These are phyloP conservation scores for Gigaspora rosea DNA, from an alignment of 192 early-diverging fungal species.

Conservation along the genomic window DNA sequence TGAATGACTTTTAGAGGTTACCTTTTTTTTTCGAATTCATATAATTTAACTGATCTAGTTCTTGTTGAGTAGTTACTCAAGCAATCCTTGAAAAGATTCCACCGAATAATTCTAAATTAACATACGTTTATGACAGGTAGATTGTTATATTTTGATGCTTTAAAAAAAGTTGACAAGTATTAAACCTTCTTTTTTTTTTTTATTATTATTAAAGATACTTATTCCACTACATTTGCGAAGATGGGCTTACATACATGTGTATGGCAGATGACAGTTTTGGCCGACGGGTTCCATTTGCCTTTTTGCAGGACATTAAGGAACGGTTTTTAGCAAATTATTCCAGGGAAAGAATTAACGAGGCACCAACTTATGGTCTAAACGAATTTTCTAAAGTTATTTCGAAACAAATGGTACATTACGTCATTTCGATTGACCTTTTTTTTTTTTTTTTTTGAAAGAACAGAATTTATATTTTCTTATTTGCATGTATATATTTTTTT, in stretches of 20 bases:
- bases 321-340: slow-evolving; percentile 62
- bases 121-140: slow-evolving; percentile 88
- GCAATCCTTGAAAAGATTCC: slow-evolving; percentile 89
- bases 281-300: slow-evolving; percentile 85
- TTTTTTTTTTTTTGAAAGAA: slow-evolving; percentile 3
- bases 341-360: slow-evolving; percentile 52
- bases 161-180: neutral
- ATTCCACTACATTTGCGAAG: slow-evolving; percentile 86
- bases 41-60: neutral
- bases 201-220: slow-evolving; percentile 60
- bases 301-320: slow-evolving; percentile 80
- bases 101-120: slow-evolving; percentile 87
- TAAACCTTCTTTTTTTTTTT: neutral
- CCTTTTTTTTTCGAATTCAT: neutral
- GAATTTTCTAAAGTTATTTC: slow-evolving; percentile 82
- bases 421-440: neutral
- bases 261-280: slow-evolving; percentile 75
- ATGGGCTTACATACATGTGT: slow-evolving; percentile 83
- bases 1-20: slow-evolving; percentile 9
- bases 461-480: slow-evolving; percentile 9
- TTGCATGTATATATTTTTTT: neutral
- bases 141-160: neutral
- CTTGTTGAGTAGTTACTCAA: slow-evolving; percentile 61
- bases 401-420: slow-evolving; percentile 72
- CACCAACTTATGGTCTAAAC: slow-evolving; percentile 74